phyloP scores from a whole-genome alignment of 805 yeast species.

The Wickerhamomyces ciferrii region DNA sequence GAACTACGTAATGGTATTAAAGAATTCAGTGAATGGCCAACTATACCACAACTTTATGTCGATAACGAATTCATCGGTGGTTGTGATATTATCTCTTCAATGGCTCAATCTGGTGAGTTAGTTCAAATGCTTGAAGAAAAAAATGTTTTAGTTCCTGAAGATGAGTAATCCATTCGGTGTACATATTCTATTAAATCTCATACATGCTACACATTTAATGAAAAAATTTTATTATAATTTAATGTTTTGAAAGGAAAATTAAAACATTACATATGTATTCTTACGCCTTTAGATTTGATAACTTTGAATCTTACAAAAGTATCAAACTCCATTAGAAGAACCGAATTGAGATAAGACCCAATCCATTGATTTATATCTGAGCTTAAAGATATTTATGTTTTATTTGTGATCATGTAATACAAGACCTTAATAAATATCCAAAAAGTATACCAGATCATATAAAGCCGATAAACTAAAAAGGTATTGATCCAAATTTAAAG shows the following conservation, averaged over 20 bases:
- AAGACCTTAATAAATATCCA: not conserved
- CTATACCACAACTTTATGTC: slow-evolving; percentile 94
- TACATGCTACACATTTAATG: slow-evolving; percentile 3
- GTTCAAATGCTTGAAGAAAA: slow-evolving; percentile 77
- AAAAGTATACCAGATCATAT: not conserved
- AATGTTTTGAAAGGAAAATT: not conserved
- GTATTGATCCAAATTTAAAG: no score
- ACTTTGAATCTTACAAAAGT: slow-evolving; percentile 19
- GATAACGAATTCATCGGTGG: slow-evolving; percentile 94
- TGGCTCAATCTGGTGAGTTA: slow-evolving; percentile 91
- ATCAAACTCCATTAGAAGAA: slow-evolving; percentile 35
- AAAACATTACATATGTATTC: slow-evolving; percentile 20
- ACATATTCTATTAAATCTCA: not conserved
- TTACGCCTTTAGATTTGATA: slow-evolving; percentile 37
- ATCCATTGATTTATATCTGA: not conserved
- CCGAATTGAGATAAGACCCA: not conserved
- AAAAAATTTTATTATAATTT: not conserved
- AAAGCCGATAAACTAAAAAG: no score
- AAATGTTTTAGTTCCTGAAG: slow-evolving; percentile 75
- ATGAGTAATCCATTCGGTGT: slow-evolving; percentile 24
- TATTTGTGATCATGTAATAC: no score
- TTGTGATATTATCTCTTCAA: slow-evolving; percentile 87
- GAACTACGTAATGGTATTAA: slow-evolving; percentile 94
- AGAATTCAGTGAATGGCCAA: slow-evolving; percentile 96
- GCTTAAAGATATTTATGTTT: not conserved